Percentiles rank a stretch among this genome's conserved stretches.
phyloP scores from a whole-genome alignment of 1,284 basidiomycete genomes.

The Marasmius fiardii region DNA sequence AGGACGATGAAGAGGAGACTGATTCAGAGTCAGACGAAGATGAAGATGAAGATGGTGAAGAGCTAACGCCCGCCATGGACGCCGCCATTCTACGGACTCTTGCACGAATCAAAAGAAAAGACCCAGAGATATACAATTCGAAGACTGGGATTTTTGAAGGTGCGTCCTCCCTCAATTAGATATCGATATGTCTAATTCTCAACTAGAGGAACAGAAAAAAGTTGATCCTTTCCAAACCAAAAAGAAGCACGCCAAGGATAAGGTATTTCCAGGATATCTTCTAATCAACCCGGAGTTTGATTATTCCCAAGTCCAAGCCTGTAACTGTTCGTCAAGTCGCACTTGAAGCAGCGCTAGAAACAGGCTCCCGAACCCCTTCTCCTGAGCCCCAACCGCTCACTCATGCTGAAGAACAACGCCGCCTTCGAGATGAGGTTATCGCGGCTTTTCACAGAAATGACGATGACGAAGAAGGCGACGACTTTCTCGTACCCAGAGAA shows the following conservation, averaged over 20 bases:
- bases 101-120: conserved; percentile 80
- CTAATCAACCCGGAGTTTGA: conserved; percentile 4
- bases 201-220: conserved; percentile 63
- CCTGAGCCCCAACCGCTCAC: conserved; percentile 53
- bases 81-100: conserved; percentile 93
- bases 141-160: conserved; percentile 75
- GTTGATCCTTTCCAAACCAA: conserved; percentile 28
- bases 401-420: conserved; percentile 77
- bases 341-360: conserved; percentile 51
- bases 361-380: conserved; percentile 49
- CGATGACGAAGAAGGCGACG: conserved; percentile 53
- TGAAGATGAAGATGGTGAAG: conserved; percentile 95
- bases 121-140: conserved; percentile 81
- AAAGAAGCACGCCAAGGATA: conserved; percentile 40
- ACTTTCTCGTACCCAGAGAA: conserved; percentile 69
- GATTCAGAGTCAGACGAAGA: conserved; percentile 80
- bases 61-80: conserved; percentile 92
- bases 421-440: conserved; percentile 80
- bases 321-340: conserved; percentile 60
- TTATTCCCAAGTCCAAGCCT: conserved; percentile 45
- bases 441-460: conserved; percentile 68
- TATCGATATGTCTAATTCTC: conserved; percentile 6
- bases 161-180: conserved; percentile 27
- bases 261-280: conserved; percentile 34
- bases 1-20: conserved; percentile 46